These are phyloP conservation scores for Ophiostoma ips DNA, from an alignment of 2,329 filamentous ascomycete genomes.

Conservation along the genomic window DNA sequence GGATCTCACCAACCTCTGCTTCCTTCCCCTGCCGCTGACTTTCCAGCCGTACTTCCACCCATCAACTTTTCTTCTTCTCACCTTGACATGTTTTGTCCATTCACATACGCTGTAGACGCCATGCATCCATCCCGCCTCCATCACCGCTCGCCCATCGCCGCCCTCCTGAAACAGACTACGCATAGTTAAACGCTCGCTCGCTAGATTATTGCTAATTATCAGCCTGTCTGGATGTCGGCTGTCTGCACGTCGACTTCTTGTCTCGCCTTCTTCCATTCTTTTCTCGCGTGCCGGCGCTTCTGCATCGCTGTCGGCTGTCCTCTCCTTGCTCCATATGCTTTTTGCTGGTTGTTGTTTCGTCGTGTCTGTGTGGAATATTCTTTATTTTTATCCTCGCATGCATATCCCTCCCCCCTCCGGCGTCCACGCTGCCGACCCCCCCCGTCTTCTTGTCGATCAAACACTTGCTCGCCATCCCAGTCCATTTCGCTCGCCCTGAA, in stretches of 20 bases:
- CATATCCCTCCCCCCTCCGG: not conserved
- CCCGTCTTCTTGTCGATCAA: conserved; percentile 6
- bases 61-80: too few relatives aligned
- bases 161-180: not conserved
- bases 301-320: not conserved
- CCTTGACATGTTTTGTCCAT: too few relatives aligned
- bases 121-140: too few relatives aligned
- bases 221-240: too few relatives aligned
- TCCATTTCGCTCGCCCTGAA: not conserved
- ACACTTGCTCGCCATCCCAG: not conserved
- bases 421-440: not conserved
- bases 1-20: too few relatives aligned
- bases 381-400: not conserved
- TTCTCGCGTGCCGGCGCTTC: not conserved
- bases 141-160: too few relatives aligned
- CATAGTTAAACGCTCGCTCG: not conserved
- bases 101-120: too few relatives aligned
- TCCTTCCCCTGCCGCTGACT: too few relatives aligned
- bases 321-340: not conserved
- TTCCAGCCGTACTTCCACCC: too few relatives aligned
- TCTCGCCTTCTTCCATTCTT: not conserved
- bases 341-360: too few relatives aligned
- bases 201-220: not conserved
- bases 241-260: not conserved
- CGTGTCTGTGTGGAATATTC: not conserved